Conservation (phyloP, 352 stramenopile genomes). For the Pythium apleroticum region DNA sequence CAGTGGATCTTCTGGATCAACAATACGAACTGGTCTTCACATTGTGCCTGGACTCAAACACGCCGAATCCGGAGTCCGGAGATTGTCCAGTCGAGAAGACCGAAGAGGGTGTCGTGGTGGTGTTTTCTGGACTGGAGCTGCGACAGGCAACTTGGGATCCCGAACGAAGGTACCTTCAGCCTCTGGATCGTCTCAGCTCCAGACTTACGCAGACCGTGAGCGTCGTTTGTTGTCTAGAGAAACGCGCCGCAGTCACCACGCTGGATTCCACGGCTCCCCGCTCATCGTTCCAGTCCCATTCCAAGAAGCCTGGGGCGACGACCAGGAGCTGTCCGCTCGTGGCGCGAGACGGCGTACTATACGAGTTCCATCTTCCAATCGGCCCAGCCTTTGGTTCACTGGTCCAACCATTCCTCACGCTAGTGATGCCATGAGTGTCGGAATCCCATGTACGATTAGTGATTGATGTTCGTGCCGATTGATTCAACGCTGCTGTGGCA, state of each 20-base stretch:
- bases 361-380: conserved; percentile 27
- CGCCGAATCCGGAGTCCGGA: background rate
- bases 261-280: background rate
- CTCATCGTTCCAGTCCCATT: background rate
- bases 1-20: background rate
- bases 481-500: background rate
- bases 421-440: conserved; percentile 5
- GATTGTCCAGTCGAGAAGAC: background rate
- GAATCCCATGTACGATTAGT: background rate
- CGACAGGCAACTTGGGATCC: conserved; percentile 34
- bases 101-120: conserved; percentile 20
- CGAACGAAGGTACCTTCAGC: conserved; percentile 23
- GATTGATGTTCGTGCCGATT: background rate
- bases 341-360: background rate
- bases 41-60: background rate
- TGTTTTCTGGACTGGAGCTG: conserved; percentile 37
- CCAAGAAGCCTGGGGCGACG: background rate
- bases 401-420: conserved; percentile 23
- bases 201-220: conserved; percentile 13
- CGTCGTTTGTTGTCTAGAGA: conserved; percentile 13
- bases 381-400: conserved; percentile 21
- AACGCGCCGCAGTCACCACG: background rate
- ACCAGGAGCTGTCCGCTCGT: conserved; percentile 23
- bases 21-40: conserved; percentile 6
- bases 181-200: conserved; percentile 14